Percentiles rank a stretch among this genome's conserved stretches.
Evolutionary conservation across 441 rosid species (phyloP).

Genomic region (Daphne laureola): DNA sequence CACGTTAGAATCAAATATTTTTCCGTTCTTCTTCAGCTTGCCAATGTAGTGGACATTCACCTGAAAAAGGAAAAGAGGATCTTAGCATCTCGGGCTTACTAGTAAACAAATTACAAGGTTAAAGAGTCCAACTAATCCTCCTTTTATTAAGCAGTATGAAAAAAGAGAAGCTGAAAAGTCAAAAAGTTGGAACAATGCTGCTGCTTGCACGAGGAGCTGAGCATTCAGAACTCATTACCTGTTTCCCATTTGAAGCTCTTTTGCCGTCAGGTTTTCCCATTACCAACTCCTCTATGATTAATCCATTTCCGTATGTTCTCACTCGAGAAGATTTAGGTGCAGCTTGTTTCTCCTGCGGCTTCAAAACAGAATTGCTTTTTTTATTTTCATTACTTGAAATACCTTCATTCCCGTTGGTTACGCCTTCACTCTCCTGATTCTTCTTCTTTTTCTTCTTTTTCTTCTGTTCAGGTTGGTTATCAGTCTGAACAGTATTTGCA

Average conservation of each 20-base stretch:
- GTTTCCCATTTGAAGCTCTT: conserved; percentile 73
- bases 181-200: no score
- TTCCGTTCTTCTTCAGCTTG: conserved; percentile 80
- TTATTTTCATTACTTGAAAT: conserved; percentile 25
- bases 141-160: no score
- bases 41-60: conserved; percentile 76
- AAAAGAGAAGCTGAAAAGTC: no score
- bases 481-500: conserved; percentile 24
- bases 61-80: conserved; percentile 35
- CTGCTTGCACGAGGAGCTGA: no score
- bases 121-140: no score
- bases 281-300: conserved; percentile 67
- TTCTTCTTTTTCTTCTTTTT: conserved; percentile 56
- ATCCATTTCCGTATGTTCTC: conserved; percentile 73
- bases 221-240: conserved; percentile 26
- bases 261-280: conserved; percentile 89
- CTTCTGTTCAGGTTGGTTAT: conserved; percentile 42
- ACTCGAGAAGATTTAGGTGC: conserved; percentile 47
- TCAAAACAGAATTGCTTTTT: conserved; percentile 25
- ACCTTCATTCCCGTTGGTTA: conserved; percentile 16
- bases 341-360: conserved; percentile 25
- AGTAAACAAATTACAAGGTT: no score
- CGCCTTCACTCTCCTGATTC: conserved; percentile 33
- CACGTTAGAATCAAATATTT: conserved; percentile 74
- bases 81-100: conserved; percentile 7